Conservation (phyloP, 306 rosid genomes). For the Lupinus albus region DNA sequence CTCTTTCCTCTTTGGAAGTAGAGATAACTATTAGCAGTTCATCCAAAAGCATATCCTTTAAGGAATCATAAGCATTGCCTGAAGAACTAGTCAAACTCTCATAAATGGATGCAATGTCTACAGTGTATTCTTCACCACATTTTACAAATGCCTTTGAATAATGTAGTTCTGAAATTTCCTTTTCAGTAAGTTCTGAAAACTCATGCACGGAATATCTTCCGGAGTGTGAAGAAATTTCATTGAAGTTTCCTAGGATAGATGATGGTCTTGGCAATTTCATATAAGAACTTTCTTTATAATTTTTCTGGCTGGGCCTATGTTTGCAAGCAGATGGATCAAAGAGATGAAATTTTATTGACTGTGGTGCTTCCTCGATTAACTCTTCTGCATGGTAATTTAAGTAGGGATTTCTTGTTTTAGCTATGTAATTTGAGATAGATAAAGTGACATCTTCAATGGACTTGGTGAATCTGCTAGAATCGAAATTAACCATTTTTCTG, state of each 20-base stretch:
- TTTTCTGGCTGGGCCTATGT: slow-evolving; percentile 40
- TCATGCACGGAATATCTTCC: slow-evolving; percentile 51
- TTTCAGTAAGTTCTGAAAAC: slow-evolving; percentile 44
- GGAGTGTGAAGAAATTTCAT: slow-evolving; percentile 47
- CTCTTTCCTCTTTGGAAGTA: slow-evolving; percentile 68
- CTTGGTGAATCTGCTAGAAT: slow-evolving; percentile 45
- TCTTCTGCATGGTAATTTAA: slow-evolving; percentile 46
- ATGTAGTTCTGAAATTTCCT: slow-evolving; percentile 48
- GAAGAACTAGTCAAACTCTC: slow-evolving; percentile 59
- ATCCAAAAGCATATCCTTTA: slow-evolving; percentile 78
- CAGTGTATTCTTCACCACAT: slow-evolving; percentile 55
- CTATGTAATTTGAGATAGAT: slow-evolving; percentile 43
- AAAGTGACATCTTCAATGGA: slow-evolving; percentile 41
- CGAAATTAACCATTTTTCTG: slow-evolving; percentile 37
- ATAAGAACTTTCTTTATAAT: slow-evolving; percentile 44
- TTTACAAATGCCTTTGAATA: slow-evolving; percentile 57
- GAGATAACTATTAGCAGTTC: slow-evolving; percentile 66
- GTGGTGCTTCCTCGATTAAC: slow-evolving; percentile 38
- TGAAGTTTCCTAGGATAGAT: slow-evolving; percentile 39
- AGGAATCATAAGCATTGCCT: slow-evolving; percentile 48
- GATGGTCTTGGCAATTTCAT: slow-evolving; percentile 39
- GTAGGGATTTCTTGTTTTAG: slow-evolving; percentile 40
- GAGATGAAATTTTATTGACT: slow-evolving; percentile 47
- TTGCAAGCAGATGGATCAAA: slow-evolving; percentile 48
- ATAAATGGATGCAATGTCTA: slow-evolving; percentile 62